Evolutionary conservation across 352 stramenopile species (phyloP).

Genomic region (Phytophthora sansomeana): DNA sequence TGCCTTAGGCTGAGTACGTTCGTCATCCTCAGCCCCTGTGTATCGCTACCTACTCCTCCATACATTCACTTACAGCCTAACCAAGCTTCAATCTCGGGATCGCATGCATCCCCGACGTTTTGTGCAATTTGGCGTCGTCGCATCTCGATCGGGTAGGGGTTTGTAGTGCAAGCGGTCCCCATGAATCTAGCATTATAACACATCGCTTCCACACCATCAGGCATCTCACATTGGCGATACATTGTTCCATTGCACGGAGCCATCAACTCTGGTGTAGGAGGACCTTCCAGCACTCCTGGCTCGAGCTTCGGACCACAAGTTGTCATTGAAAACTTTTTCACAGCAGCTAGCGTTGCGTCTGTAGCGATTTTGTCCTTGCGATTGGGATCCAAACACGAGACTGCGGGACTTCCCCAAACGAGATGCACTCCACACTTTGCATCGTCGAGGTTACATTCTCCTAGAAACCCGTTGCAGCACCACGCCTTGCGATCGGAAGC

Average conservation of each 20-base stretch:
- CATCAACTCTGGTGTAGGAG: slow-evolving; percentile 16
- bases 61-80: slow-evolving; percentile 15
- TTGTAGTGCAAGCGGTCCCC: slow-evolving; percentile 23
- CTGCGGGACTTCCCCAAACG: slow-evolving; percentile 23
- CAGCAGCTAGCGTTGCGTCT: neutral
- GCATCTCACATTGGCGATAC: slow-evolving; percentile 22
- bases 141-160: slow-evolving; percentile 26
- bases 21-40: too few species aligned
- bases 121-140: slow-evolving; percentile 23
- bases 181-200: slow-evolving; percentile 31
- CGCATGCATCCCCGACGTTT: slow-evolving; percentile 12
- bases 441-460: slow-evolving; percentile 20
- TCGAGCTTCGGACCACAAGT: neutral
- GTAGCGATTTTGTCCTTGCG: neutral
- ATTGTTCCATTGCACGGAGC: slow-evolving; percentile 33
- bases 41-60: too few species aligned
- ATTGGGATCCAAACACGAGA: slow-evolving; percentile 13
- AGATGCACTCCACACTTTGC: slow-evolving; percentile 21
- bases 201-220: slow-evolving; percentile 13
- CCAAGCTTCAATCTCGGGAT: slow-evolving; percentile 16
- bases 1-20: too few species aligned
- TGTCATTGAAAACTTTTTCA: neutral
- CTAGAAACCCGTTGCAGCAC: slow-evolving; percentile 44
- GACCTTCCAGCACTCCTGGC: slow-evolving; percentile 1
- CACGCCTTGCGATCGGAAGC: slow-evolving; percentile 6